Evolutionary conservation across 2,329 filamentous ascomycete genomes (phyloP), one percentile per base, ranked within the genome.

Genomic region (Zarea fungicola): DNA sequence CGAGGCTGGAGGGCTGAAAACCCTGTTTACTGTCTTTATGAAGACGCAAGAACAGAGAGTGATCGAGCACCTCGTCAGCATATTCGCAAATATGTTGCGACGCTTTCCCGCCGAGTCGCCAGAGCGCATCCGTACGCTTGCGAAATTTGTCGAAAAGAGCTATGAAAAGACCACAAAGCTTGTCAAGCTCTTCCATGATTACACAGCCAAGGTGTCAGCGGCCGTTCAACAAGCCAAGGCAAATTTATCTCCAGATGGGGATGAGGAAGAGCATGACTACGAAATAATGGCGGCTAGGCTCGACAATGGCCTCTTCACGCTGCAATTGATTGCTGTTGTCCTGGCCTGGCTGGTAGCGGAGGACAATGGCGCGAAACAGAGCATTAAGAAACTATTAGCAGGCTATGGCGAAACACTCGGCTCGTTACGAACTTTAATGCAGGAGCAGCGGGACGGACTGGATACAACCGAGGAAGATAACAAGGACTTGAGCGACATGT

Each of bases 131-230:
- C 81, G 93, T 4, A 80, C 85, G 1, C 76, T 97, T 4, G 92
- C 91, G 41, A 99, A 99, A 62, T 97, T 97, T 60, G 86, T 96
- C 16, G 93, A 99, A 65, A 95, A 89, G 62, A 84, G 96, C 55
- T 96, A 95, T 63, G 89, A 85, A 56, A 97, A 97, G 73, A 81
- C 89, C 31, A 70, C 63, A 6, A 88, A 84, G 62, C 73, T 97
- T 5, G 65, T 95, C 29, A 74, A 77, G 52, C 66, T 96, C 41
- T 80, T 91, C 34, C 71, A 80, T 41, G 85, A 87, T 11, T 95
- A 90, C 62, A 77, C 78, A 0, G 71, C 68, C 1, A 70, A 75
- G 0, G 82, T 88, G 1, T 85, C 91, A 44, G 57, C 55, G 16
- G 65, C 62, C 16, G 65, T 69, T 52, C 80, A 87, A 60, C 79